Evolutionary conservation across 1,139 yeast species (phyloP).

Genomic region (Taphrina communis): DNA sequence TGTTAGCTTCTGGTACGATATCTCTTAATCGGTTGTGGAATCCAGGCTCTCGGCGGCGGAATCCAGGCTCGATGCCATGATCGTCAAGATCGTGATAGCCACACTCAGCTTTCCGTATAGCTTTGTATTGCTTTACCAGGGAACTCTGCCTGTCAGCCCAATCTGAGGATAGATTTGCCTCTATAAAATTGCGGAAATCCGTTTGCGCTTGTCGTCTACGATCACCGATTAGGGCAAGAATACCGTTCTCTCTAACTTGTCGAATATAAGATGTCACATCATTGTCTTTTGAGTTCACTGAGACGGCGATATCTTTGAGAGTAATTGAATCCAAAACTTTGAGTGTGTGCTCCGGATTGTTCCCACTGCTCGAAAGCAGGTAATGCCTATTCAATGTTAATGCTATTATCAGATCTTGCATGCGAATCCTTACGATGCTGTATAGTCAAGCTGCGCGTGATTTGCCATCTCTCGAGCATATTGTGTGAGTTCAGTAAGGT

Average conservation of each 20-base stretch:
- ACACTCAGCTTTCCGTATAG: neutral
- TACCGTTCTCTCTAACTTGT: conserved; percentile 79
- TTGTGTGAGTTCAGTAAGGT: conserved; percentile 19
- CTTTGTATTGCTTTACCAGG: conserved; percentile 64
- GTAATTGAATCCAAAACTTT: conserved; percentile 57
- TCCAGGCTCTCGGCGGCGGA: conserved; percentile 1
- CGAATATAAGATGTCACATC: conserved; percentile 55
- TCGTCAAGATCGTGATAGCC: neutral
- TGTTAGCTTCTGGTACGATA: neutral
- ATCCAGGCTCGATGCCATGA: neutral
- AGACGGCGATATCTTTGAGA: conserved; percentile 49
- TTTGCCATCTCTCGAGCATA: conserved; percentile 2
- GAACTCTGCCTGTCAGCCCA: conserved; percentile 80
- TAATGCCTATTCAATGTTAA: conserved; percentile 58
- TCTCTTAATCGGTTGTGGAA: neutral
- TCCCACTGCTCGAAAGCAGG: conserved; percentile 84
- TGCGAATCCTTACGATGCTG: conserved; percentile 11
- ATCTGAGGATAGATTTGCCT: conserved; percentile 73
- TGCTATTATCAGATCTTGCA: neutral
- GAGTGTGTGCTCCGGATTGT: conserved; percentile 85
- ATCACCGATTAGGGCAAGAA: conserved; percentile 82
- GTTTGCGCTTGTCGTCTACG: conserved; percentile 73
- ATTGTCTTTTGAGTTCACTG: conserved; percentile 47
- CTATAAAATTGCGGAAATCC: conserved; percentile 81
- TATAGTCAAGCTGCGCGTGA: conserved; percentile 4